Conservation (phyloP, 257 asterid species). For the Lavandula angustifolia region DNA sequence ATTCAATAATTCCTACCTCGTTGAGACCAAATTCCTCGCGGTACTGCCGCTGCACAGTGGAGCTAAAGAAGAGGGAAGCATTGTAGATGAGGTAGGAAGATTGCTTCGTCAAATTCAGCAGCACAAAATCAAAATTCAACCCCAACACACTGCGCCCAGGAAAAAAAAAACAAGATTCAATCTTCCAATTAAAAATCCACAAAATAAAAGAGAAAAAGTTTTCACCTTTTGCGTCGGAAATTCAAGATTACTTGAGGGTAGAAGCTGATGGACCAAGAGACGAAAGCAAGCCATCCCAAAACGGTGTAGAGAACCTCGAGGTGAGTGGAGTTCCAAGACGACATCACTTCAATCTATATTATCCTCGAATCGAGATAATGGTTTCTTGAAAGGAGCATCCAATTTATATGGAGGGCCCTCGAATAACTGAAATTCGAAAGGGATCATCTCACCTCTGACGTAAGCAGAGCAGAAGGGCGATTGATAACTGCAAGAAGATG, state of each 20-base stretch:
- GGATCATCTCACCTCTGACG: background rate
- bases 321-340: conserved; percentile 72
- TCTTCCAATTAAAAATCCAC: conserved; percentile 1
- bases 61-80: conserved; percentile 80
- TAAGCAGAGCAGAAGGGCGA: background rate
- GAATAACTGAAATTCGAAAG: background rate
- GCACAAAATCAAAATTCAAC: conserved; percentile 80
- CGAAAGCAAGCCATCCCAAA: conserved; percentile 83
- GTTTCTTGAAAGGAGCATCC: background rate
- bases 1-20: conserved; percentile 44
- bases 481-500: conserved; percentile 3
- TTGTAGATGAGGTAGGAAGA: conserved; percentile 88
- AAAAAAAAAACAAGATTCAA: background rate
- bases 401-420: background rate
- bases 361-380: background rate
- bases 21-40: conserved; percentile 59
- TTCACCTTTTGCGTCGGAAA: conserved; percentile 81
- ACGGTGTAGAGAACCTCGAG: conserved; percentile 66
- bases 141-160: conserved; percentile 75
- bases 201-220: background rate
- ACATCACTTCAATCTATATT: conserved; percentile 34
- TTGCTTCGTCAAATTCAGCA: conserved; percentile 87
- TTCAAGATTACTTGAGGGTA: conserved; percentile 82
- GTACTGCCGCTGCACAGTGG: conserved; percentile 74
- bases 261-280: conserved; percentile 90